Conservation (phyloP, 2,329 filamentous ascomycete species). For the Neonectria magnoliae region DNA sequence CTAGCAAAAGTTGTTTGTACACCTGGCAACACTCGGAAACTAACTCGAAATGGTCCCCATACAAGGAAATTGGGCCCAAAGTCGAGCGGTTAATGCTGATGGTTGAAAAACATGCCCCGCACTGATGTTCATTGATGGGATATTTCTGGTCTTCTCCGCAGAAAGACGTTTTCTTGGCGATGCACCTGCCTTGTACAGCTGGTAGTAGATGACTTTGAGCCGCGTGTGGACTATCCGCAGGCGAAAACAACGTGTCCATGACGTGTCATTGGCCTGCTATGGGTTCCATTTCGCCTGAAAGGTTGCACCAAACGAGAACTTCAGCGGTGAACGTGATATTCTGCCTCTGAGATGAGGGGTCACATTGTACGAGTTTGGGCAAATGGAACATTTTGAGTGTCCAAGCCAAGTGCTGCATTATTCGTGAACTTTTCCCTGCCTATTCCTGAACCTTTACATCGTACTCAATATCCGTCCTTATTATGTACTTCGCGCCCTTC, state of each 20-base stretch:
- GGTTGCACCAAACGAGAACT: background rate
- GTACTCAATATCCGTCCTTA: conserved; percentile 76
- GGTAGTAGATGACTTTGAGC: background rate
- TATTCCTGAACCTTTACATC: conserved; percentile 59
- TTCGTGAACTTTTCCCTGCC: background rate
- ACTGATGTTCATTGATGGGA: background rate
- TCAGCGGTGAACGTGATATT: background rate
- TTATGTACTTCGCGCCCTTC: conserved; percentile 75
- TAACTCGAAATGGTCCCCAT: background rate
- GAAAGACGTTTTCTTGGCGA: background rate
- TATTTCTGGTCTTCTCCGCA: background rate
- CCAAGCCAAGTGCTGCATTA: background rate
- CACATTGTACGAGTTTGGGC: background rate
- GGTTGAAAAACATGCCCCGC: background rate
- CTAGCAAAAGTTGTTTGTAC: no score
- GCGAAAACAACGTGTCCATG: background rate
- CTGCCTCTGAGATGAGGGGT: background rate
- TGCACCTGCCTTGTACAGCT: background rate
- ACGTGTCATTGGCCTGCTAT: background rate
- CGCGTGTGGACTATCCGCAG: background rate
- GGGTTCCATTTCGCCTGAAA: background rate
- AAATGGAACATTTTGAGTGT: background rate
- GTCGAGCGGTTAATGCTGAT: background rate
- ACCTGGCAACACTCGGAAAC: background rate
- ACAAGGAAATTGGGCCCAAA: background rate